Evolutionary conservation across 2,329 filamentous ascomycete genomes (phyloP), one percentile per base, ranked within the genome.

Genomic region (Xenosphaeropsis pyriputrescens): DNA sequence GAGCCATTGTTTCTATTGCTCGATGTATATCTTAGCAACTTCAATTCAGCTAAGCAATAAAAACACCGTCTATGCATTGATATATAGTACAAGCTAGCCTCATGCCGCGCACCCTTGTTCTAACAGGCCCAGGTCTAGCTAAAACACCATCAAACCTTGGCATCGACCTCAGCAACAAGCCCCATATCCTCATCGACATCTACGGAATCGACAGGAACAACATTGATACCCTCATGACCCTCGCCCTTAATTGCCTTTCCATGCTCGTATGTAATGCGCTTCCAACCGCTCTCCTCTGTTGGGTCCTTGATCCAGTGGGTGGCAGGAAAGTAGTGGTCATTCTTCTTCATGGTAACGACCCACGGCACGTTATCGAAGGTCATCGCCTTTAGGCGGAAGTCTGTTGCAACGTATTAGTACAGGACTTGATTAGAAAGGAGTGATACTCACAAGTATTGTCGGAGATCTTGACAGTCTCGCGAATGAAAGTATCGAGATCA

Each of bases 271-370:
- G 74, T 75, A 15, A 75, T 64, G 29, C 75, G 63, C 38, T 65
- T 65, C 76, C 76, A 81, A 36, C 75, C 75, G 44, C 68, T 75
- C 2, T 65, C 58, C 44, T 75, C 72, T 6, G 59, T 59, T 12
- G 60, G 53, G 45, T 80, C 75, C 56, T 79, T 79, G 57, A 75
- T 70, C 68, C 75, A 79, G 51, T 81, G 77, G 57, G 75, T 72
- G 1, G 75, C 80, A 0, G 77, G 76, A 59, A 81, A 82, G 57
- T 98, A 98, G 60, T 98, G 91, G 56, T 98, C 89, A 50, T 95
- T 95, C 72, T 96, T 96, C 76, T 98, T 98, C 84, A 98, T 94
- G 7, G 91, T 98, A 30, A 93, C 85, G n/a, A 98, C 86, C 86
- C 91, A 98, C 3, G 89, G 89, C 8, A 98, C 86, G 52, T 93